These are phyloP conservation scores for Aureobasidium lini DNA, from an alignment of 2,329 filamentous ascomycete genomes.

Conservation along the genomic window DNA sequence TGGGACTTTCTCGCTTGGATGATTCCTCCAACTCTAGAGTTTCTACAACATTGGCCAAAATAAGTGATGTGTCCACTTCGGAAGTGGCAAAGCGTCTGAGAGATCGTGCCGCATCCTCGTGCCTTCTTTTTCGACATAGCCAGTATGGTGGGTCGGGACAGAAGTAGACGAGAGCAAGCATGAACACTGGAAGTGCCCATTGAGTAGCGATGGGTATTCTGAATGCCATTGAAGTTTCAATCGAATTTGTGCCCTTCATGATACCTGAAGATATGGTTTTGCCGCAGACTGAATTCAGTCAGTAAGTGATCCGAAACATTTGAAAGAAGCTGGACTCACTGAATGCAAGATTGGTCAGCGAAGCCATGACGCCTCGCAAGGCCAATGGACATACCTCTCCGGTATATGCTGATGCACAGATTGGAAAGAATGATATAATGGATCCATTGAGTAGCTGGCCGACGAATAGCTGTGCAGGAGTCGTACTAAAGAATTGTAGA, in stretches of 20 bases:
- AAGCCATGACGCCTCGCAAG: conserved; percentile 51
- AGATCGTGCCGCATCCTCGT: conserved; percentile 29
- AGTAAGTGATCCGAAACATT: background rate
- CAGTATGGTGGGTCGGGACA: conserved; percentile 30
- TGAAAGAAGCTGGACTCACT: background rate
- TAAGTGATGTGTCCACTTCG: background rate
- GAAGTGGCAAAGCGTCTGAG: conserved; percentile 27
- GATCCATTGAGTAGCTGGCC: conserved; percentile 9
- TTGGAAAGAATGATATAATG: conserved; percentile 40
- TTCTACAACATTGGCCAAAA: background rate
- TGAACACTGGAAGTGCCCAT: conserved; percentile 34
- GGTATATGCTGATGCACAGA: conserved; percentile 54
- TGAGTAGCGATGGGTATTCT: conserved; percentile 39
- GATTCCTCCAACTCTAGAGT: background rate
- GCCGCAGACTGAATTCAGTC: conserved; percentile 41
- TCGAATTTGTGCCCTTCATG: conserved; percentile 28
- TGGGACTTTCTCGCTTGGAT: background rate
- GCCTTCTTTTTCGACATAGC: conserved; percentile 29
- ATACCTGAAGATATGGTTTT: conserved; percentile 47
- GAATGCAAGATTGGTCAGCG: conserved; percentile 56
- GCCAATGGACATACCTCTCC: conserved; percentile 56
- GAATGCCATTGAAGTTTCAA: conserved; percentile 35
- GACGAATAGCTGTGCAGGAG: background rate
- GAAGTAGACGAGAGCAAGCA: conserved; percentile 26
- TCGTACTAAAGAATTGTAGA: conserved; percentile 8